Base-by-base conservation (phyloP, 225 moss, liverwort and hornwort species). In the Takakia lepidozioides region DNA sequence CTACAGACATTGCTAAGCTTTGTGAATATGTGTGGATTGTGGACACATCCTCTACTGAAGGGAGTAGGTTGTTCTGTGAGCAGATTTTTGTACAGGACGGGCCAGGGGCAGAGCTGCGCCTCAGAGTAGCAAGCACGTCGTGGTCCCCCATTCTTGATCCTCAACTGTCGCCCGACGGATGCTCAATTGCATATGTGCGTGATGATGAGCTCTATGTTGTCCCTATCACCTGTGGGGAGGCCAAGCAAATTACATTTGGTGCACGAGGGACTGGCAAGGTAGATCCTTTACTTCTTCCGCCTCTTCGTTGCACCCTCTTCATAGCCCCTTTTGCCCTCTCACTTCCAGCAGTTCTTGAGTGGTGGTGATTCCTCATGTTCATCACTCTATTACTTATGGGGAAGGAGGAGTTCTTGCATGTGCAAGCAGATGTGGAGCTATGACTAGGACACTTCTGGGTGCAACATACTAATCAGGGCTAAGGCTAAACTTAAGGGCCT, bases 81-180 rank as follows among this genome's bases (percentile, higher is more conserved):
- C 81, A 98, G 95, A 83, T 98, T 49, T 98, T 83, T 78, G 83
- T 98, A 14, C 98, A 98, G 78, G 98, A 98, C 69, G 98, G 87
- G 45, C 72, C 80, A 43, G 80, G 80, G 49, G 64, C 83, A 45
- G 98, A 98, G 46, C 75, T 98, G 46, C 91, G 87, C 52, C 65
- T 91, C 28, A 85, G 87, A 41, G 83, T 91, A 24, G 78, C 85
- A 18, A 87, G 91, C 64, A 81, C 91, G n/a, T 77, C 87, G 11
- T 68, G 85, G 72, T 82, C 87, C 43, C 87, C 98, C 39, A 74
- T 98, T 57, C 73, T 98, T 19, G 98, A 98, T 76, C 98, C 98
- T 25, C 98, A 98, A 61, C 69, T 98, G 54, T 85, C 98, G 13
- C 98, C 98, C n/a, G 98, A 98, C 53, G 98, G 82, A 28, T 75